Evolutionary conservation across 2,329 filamentous ascomycete species (phyloP).

Genomic region (Ilyonectria destructans): DNA sequence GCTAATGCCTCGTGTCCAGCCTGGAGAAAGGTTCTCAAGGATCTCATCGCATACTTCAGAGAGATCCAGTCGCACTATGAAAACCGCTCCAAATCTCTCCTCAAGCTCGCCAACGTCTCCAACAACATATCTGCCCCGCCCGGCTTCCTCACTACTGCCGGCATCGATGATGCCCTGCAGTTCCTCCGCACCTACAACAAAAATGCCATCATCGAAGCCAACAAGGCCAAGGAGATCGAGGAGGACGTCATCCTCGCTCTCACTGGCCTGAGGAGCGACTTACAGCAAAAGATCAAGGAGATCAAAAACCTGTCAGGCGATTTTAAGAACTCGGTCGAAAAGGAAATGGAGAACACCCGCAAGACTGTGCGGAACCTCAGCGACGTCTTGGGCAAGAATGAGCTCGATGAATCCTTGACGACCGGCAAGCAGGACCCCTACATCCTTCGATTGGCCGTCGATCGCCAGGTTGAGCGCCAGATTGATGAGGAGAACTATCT

Average conservation of each 20-base stretch:
- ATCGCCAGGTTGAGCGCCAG: conserved; percentile 92
- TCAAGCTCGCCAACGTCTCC: conserved; percentile 87
- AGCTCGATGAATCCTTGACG: conserved; percentile 80
- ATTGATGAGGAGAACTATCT: conserved; percentile 98
- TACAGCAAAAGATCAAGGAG: conserved; percentile 98
- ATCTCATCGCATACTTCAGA: conserved; percentile 93
- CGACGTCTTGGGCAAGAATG: conserved; percentile 84
- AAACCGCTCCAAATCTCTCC: conserved; percentile 83
- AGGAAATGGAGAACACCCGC: conserved; percentile 90
- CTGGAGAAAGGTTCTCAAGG: conserved; percentile 96
- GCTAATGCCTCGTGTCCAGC: conserved; percentile 65
- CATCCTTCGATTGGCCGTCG: conserved; percentile 86
- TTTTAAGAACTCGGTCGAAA: conserved; percentile 97
- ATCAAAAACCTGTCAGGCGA: conserved; percentile 95
- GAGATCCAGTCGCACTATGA: conserved; percentile 95
- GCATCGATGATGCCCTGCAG: conserved; percentile 89
- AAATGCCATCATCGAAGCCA: conserved; percentile 83
- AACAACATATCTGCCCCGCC: conserved; percentile 85
- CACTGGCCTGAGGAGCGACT: conserved; percentile 87
- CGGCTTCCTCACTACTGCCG: conserved; percentile 84
- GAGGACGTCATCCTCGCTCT: conserved; percentile 92
- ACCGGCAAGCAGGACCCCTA: conserved; percentile 95
- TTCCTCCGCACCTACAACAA: conserved; percentile 89
- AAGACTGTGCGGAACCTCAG: conserved; percentile 86
- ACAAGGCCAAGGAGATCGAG: conserved; percentile 92